These are phyloP conservation scores for Phytophthora colocasiae DNA, from an alignment of 352 stramenopile species.

Conservation along the genomic window DNA sequence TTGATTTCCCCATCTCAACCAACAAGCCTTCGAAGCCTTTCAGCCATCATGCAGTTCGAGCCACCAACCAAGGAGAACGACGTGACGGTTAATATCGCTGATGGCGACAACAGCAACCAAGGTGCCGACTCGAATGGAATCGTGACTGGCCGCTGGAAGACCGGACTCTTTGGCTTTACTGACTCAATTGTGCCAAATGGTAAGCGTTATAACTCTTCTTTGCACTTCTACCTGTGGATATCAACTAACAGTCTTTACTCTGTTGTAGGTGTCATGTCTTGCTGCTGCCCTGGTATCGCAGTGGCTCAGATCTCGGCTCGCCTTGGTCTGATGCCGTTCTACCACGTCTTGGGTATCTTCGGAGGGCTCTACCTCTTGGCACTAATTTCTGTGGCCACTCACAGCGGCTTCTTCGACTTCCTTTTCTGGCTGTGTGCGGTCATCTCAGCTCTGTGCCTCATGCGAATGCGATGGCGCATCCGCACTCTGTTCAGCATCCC, in stretches of 20 bases:
- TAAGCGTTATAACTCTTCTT: conserved; percentile 16
- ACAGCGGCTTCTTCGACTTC: conserved; percentile 57
- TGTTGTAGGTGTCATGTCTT: conserved; percentile 65
- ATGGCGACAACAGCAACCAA: conserved; percentile 39
- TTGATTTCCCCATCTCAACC: conserved; percentile 24
- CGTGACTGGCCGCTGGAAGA: conserved; percentile 80
- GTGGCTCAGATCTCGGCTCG: conserved; percentile 72
- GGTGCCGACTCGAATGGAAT: conserved; percentile 76
- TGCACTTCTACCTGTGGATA: neutral
- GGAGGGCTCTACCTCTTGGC: conserved; percentile 59
- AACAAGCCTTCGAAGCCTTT: conserved; percentile 18
- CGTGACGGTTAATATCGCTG: conserved; percentile 48
- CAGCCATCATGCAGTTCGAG: conserved; percentile 59
- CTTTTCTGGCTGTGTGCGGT: conserved; percentile 52
- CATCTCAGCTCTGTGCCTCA: conserved; percentile 46
- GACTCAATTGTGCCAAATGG: conserved; percentile 77
- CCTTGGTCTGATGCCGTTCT: conserved; percentile 66
- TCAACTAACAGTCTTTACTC: conserved; percentile 4
- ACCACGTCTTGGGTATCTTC: conserved; percentile 59
- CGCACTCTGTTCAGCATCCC: conserved; percentile 71
- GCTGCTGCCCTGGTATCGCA: conserved; percentile 64
- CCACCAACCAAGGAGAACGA: conserved; percentile 60
- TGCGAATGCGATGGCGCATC: conserved; percentile 66
- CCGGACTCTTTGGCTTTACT: conserved; percentile 70
- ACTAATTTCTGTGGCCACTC: conserved; percentile 39